phyloP scores from a whole-genome alignment of 345 rosid genomes.

The Boechera retrofracta region DNA sequence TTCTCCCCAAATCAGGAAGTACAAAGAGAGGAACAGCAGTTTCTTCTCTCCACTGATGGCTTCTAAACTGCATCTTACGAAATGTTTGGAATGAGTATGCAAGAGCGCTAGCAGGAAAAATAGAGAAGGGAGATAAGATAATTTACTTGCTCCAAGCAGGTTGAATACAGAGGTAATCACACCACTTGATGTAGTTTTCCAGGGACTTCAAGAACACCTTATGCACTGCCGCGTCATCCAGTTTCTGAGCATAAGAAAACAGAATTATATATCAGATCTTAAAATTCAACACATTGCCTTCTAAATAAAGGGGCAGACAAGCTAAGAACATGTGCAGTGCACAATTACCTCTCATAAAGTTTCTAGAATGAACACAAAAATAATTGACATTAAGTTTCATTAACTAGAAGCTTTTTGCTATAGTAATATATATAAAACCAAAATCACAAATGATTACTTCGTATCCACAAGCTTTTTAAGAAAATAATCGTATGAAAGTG shows the following conservation, averaged over 20 bases:
- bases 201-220: constrained; percentile 78
- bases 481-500: constrained; percentile 17
- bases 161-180: constrained; percentile 79
- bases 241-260: constrained; percentile 53
- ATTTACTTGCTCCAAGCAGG: constrained; percentile 91
- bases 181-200: constrained; percentile 92
- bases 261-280: background rate
- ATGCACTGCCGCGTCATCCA: constrained; percentile 81
- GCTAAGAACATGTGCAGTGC: constrained; percentile 13
- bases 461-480: background rate
- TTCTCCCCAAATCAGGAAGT: constrained; percentile 95
- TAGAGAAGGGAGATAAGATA: constrained; percentile 20
- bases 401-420: background rate
- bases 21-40: constrained; percentile 75
- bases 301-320: constrained; percentile 1
- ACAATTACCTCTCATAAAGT: constrained; percentile 17
- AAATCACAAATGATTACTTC: background rate
- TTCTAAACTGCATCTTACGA: constrained; percentile 68
- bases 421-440: background rate
- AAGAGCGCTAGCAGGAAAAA: constrained; percentile 37
- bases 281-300: constrained; percentile 15
- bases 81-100: constrained; percentile 26
- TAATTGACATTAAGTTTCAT: constrained; percentile 13
- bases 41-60: constrained; percentile 80
- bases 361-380: constrained; percentile 16